phyloP scores from a whole-genome alignment of 2,329 filamentous ascomycete genomes.

The Neoascochyta sp. region DNA sequence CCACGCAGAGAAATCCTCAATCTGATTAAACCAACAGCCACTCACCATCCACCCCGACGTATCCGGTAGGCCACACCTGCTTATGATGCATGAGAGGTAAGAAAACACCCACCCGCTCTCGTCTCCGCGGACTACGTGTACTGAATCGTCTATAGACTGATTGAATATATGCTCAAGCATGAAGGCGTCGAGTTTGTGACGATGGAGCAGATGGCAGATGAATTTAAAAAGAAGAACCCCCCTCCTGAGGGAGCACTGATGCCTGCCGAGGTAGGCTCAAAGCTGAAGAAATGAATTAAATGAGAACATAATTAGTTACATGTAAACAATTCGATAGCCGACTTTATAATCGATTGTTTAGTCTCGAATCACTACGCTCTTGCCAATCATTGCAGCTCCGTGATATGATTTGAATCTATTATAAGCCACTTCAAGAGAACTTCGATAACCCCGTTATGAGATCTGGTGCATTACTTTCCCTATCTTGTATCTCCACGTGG shows the following conservation, averaged over 20 bases:
- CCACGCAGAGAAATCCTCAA: too few species aligned
- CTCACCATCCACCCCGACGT: constrained; percentile 71
- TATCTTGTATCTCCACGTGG: too few species aligned
- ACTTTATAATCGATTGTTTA: too few species aligned
- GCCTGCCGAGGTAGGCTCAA: constrained; percentile 55
- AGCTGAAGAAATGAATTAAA: constrained; percentile 41
- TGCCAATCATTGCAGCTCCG: too few species aligned
- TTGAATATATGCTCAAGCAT: constrained; percentile 64
- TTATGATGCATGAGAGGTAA: constrained; percentile 68
- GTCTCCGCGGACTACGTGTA: background rate
- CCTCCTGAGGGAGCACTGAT: constrained; percentile 57
- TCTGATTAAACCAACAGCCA: too few species aligned
- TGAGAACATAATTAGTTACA: constrained; percentile 3
- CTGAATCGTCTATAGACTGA: constrained; percentile 43
- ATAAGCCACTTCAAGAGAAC: too few species aligned
- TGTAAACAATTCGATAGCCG: too few species aligned
- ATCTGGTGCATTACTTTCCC: too few species aligned
- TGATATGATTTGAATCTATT: too few species aligned
- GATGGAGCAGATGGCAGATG: constrained; percentile 67
- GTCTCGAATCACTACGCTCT: too few species aligned
- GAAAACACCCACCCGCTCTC: constrained; percentile 1
- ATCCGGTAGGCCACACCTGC: constrained; percentile 62
- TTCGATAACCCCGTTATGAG: too few species aligned
- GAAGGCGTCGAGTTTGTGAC: constrained; percentile 64
- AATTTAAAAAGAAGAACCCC: constrained; percentile 64